Evolutionary conservation across 306 rosid species (phyloP), one percentile per base, ranked within the genome.

Genomic region (Cicer chorassanicum): DNA sequence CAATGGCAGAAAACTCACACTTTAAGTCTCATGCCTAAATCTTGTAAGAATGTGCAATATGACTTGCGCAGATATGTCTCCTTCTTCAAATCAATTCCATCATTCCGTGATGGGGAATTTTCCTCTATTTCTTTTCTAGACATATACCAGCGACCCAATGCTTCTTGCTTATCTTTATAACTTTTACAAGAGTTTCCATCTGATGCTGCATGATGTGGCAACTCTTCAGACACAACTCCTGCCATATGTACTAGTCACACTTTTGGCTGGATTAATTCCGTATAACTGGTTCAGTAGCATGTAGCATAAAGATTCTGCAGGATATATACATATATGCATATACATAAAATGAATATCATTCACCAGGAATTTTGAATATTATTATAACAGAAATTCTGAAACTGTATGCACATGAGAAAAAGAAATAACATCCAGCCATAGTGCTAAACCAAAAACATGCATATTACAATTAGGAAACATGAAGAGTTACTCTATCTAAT

Each of bases 21-120:
- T 88, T 91, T 91, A 76, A 94, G 93, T 72, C 93, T 89, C 91
- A 89, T 94, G 80, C 98, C 98, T 81, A 94, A 85, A 85, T 94
- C 96, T 77, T 94, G 98, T 63, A 94, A 86, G 82, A 86, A 91
- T 64, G 96, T 88, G 84, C 98, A 91, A 79, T 94, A 94, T 48
- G 98, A 94, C 82, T 90, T 90, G 82, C 96, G 95, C 61, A 94
- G 84, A 84, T 88, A 91, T 67, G 92, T 84, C 91, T 91, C 97
- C 73, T 91, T 94, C 86, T 91, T 90, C 90, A 90, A 82, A 82
- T 92, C 98, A 84, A 91, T 84, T 74, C 93, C 96, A 78, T 91
- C 95, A 61, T 54, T 82, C 81, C 92, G 90, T 54, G 98, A 91
- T 29, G 98, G 97, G 44, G 98, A 87, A 76, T 87, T 80, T 43